Evolutionary conservation across 2,329 filamentous ascomycete genomes (phyloP).

Genomic region (Rugonectria rugulosa): DNA sequence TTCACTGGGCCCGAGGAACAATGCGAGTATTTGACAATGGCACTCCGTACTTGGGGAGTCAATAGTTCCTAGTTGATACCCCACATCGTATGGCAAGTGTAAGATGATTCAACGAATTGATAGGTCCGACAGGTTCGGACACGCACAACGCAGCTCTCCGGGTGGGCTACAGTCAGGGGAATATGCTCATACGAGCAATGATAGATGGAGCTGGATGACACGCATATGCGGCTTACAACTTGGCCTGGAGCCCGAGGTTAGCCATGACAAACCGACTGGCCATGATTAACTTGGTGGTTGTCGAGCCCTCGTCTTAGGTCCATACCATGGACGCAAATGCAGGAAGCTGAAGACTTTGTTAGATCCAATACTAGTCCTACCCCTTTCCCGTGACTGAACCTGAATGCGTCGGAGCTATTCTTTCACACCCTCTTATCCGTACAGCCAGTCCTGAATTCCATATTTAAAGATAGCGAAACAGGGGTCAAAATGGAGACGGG

Average conservation of each 20-base stretch:
- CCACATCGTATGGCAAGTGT: too few relatives aligned
- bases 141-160: slow-evolving; percentile 7
- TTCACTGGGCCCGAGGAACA: too few relatives aligned
- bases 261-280: not conserved
- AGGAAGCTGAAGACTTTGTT: not conserved
- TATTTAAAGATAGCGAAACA: slow-evolving; percentile 11
- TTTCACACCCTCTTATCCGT: slow-evolving; percentile 21
- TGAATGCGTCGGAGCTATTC: slow-evolving; percentile 19
- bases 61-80: too few relatives aligned
- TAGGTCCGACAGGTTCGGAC: too few relatives aligned
- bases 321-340: slow-evolving; percentile 3
- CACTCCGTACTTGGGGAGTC: too few relatives aligned
- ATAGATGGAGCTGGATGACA: not conserved
- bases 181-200: not conserved
- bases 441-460: slow-evolving; percentile 12
- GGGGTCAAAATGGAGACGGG: not conserved
- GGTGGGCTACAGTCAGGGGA: too few relatives aligned
- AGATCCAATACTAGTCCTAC: not conserved
- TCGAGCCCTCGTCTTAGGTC: not conserved
- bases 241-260: not conserved
- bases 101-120: too few relatives aligned
- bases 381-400: slow-evolving; percentile 24
- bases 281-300: slow-evolving; percentile 2
- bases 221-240: not conserved
- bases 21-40: too few relatives aligned